Percentiles rank a stretch among this genome's conserved stretches.
phyloP scores from a whole-genome alignment of 2,329 filamentous ascomycete species.

The Hawksworthiomyces lignivorus region DNA sequence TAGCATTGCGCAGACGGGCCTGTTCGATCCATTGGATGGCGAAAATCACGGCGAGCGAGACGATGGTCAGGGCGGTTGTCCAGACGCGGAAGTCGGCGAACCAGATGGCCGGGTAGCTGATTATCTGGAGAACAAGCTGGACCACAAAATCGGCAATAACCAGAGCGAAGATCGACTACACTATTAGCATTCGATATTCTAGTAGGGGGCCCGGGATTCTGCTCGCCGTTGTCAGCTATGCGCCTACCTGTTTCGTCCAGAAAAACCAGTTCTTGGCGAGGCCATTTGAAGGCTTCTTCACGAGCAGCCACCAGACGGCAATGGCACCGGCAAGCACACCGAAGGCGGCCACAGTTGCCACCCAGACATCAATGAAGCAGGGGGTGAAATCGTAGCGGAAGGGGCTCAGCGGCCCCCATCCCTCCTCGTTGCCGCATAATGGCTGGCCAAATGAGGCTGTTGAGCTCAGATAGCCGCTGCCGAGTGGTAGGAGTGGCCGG shows the following conservation, averaged over 20 bases:
- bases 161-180: conserved; percentile 51
- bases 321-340: conserved; percentile 70
- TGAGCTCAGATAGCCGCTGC: conserved; percentile 53
- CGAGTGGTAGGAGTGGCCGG: conserved; percentile 41
- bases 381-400: conserved; percentile 90
- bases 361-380: conserved; percentile 91
- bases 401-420: conserved; percentile 89
- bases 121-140: conserved; percentile 70
- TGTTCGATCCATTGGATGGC: conserved; percentile 82
- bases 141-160: conserved; percentile 61
- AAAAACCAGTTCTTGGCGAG: conserved; percentile 86
- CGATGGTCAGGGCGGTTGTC: conserved; percentile 63
- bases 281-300: conserved; percentile 55
- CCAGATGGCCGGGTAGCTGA: conserved; percentile 62
- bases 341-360: conserved; percentile 68
- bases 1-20: conserved; percentile 71
- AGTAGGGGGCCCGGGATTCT: too few relatives aligned
- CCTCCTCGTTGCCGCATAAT: conserved; percentile 81
- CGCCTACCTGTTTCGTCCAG: conserved; percentile 78
- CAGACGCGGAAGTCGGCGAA: conserved; percentile 78
- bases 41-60: conserved; percentile 68
- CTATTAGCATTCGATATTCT: neutral
- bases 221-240: too few relatives aligned
- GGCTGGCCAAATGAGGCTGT: conserved; percentile 50
- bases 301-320: conserved; percentile 73